Evolutionary conservation across 345 rosid genomes (phyloP).

Genomic region (Citrus maxima): DNA sequence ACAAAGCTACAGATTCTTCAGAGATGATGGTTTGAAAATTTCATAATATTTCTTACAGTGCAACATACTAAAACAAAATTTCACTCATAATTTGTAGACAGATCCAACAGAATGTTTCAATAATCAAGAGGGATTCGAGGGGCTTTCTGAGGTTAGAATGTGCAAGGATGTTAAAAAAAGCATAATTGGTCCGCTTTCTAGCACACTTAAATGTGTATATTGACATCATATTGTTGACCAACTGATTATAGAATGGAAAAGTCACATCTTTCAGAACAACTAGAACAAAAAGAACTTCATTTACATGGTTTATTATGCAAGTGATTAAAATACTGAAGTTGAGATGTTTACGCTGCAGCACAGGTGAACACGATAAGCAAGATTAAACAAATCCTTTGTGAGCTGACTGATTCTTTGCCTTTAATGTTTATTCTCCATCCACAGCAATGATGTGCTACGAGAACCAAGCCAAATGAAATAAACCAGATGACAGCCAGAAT

Average conservation of each 20-base stretch:
- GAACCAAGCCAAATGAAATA: constrained; percentile 78
- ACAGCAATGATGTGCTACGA: constrained; percentile 54
- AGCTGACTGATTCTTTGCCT: constrained; percentile 41
- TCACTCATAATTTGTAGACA: background rate
- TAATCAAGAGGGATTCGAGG: background rate
- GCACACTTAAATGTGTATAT: background rate
- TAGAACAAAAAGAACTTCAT: background rate
- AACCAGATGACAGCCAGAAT: constrained; percentile 77
- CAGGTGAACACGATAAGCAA: constrained; percentile 77
- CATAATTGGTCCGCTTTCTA: background rate
- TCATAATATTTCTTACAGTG: background rate
- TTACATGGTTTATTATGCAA: background rate
- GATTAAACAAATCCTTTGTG: constrained; percentile 60
- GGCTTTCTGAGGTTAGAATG: background rate
- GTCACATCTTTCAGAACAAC: background rate
- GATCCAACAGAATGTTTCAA: background rate
- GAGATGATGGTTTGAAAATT: background rate
- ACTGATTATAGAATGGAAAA: background rate
- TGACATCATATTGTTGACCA: background rate
- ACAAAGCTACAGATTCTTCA: background rate
- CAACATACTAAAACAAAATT: background rate
- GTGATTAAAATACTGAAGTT: constrained; percentile 2
- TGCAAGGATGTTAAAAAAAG: background rate
- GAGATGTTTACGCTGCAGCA: constrained; percentile 74
- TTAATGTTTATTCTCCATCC: constrained; percentile 59